Base-by-base conservation (phyloP, 78 protist genomes). In the Reticulomyxa filosa region DNA sequence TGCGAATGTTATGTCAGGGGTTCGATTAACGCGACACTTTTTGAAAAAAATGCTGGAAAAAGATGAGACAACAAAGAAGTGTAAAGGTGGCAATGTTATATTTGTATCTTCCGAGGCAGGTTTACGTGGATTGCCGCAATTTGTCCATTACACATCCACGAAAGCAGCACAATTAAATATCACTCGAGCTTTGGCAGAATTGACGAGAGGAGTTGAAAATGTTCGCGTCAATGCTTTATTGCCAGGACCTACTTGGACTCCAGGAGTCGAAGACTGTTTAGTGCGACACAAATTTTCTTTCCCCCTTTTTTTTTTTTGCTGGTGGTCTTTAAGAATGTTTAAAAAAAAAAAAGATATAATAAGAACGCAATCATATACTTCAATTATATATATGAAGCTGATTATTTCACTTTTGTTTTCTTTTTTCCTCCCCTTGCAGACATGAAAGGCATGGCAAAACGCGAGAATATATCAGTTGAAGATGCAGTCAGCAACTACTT, bases 231-330 rank as follows among this genome's bases (percentile, higher is more conserved):
- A 59, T 46, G 20, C 65, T 4, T 33, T 59, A 26, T 46, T 59
- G 20, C 39, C 42, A 22, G 65, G 65, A 3, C 65, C 65, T 3
- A 59, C 65, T 2, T 32, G 65, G 42, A 59, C 65, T 3, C 52
- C 35, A 4, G 65, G 65, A 22, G 65, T 59, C 23, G 48, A 1
- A 26, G 5, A 59, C 6, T 59, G 6, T 2, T 4, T 59, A 7
- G 27, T 8, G 27, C 33, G 8, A 53, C n/a, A n/a, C n/a, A n/a
- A n/a, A n/a, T n/a, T n/a, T n/a, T n/a, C n/a, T n/a, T n/a, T n/a
- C n/a, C n/a, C n/a, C n/a, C n/a, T n/a, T n/a, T n/a, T n/a, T n/a
- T n/a, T n/a, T n/a, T n/a, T n/a, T n/a, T n/a, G n/a, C n/a, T n/a
- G n/a, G n/a, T n/a, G n/a, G n/a, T n/a, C n/a, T n/a, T n/a, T n/a